These are phyloP conservation scores for Sphaerostilbella broomeana DNA, from an alignment of 2,329 filamentous ascomycete genomes.

Conservation along the genomic window DNA sequence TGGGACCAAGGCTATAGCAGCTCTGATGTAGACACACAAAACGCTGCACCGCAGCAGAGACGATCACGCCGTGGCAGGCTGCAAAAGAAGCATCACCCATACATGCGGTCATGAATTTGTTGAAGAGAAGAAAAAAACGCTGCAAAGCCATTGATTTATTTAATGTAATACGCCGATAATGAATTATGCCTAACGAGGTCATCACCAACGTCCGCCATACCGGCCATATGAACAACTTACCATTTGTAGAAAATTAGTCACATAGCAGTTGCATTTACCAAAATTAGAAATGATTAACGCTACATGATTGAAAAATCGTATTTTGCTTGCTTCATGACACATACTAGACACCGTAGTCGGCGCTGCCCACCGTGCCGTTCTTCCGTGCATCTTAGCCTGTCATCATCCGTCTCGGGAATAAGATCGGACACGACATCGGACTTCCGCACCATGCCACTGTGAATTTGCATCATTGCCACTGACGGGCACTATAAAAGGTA, in stretches of 20 bases:
- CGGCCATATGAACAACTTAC: too few species aligned
- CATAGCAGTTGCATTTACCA: constrained; percentile 7
- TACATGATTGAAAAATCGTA: too few species aligned
- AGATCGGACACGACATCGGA: not conserved
- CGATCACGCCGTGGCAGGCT: constrained; percentile 4
- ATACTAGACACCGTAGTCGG: not conserved
- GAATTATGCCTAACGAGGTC: too few species aligned
- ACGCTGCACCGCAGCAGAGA: constrained; percentile 4
- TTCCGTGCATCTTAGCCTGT: not conserved
- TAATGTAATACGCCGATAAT: constrained; percentile 11
- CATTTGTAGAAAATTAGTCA: too few species aligned
- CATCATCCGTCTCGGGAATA: not conserved
- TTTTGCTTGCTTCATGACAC: too few species aligned
- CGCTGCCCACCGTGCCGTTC: too few species aligned
- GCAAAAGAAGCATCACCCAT: constrained; percentile 6
- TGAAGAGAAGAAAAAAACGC: not conserved
- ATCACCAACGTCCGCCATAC: too few species aligned
- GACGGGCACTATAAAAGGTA: not conserved
- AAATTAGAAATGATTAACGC: constrained; percentile 3
- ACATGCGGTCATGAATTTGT: constrained; percentile 2
- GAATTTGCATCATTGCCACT: not conserved
- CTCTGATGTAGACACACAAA: constrained; percentile 8
- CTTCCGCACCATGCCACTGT: not conserved
- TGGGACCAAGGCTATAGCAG: constrained; percentile 11
- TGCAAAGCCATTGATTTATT: too few species aligned